Base-by-base conservation (phyloP, 306 rosid species). In the Medicago ruthenica region DNA sequence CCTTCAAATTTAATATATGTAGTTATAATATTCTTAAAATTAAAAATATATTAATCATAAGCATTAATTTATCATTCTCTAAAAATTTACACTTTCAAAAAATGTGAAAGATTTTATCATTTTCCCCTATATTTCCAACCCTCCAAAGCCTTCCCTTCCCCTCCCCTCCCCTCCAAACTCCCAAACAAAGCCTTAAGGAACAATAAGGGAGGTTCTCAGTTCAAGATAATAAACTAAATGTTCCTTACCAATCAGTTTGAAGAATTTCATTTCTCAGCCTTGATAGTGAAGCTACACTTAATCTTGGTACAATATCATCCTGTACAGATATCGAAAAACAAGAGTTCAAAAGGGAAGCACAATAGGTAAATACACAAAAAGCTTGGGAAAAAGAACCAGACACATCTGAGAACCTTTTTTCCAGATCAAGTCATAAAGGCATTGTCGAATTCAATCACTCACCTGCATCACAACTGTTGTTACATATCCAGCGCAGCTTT, bases 381-480 rank as follows among this genome's bases (percentile, higher is more conserved):
- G 74, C 63, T 54, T 36, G 27, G 57, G 58, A 44, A 80, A 82
- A 77, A 16, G 54, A 24, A 63, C 70, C 70, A 15, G 66, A 53
- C n/a, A 70, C 59, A 73, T 76, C 61, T 53, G 71, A 82, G 37
- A 73, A 79, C 42, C 41, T 67, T 76, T 51, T 59, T 77, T 54
- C 44, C 40, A 27, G 17, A 78, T 48, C 63, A 72, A 71, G 58
- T 77, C 73, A 55, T 21, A 18, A 47, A 61, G 20, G 62, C n/a
- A 50, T 8, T 50, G 12, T 71, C 18, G 55, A 79, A 67, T 37
- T 70, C 76, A 76, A 76, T 34, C 62, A 71, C 86, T 37, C 50
- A 92, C 99, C 93, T 95, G 99, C 99, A 92, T 95, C 78, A 92
- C 96, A 55, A 92, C 96, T 34, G 93, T 90, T 2, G 90, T 83